Evolutionary conservation across 2,329 filamentous ascomycete genomes (phyloP), one percentile per base, ranked within the genome.

Genomic region (Pyricularia pennisetigena): DNA sequence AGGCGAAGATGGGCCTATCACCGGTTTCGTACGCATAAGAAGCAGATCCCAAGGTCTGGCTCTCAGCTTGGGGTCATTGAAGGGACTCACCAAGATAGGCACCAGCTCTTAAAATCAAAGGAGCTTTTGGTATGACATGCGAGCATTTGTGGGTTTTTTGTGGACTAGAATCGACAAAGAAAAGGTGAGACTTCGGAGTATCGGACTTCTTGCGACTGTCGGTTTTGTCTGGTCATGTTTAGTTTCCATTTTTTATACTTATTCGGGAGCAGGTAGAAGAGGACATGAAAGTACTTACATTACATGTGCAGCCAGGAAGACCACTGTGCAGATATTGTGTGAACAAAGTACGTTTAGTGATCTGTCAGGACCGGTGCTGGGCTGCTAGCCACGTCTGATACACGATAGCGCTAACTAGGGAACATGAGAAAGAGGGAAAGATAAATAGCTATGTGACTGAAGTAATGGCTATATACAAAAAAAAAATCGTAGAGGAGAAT

Each of bases 11-110:
- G 95, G 95, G 28, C 93, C 93, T 6, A 94, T 99, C 71, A 97
- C 94, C 61, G 95, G 95, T 63, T 99, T 99, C 79, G 94, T 99
- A 71, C 90, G 95, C 77, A 99, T 99, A 86, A 89, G 95, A 81
- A 97, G 94, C 83, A 90, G 95, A 77, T 97, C 93, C 54, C 95
- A 99, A 82, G 95, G 95, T 65, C 83, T 99, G 75, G 95, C 95
- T 12, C 82, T 99, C 73, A 97, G 94, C 80, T 82, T 99, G 71
- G 95, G 95, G 35, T 96, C 93, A 66, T 83, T 99, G 75, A 99
- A 98, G 82, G 95, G 95, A 1, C 82, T 99, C 71, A 97, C 94
- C 82, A 95, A 94, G 80, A 89, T 90, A 73, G 86, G 85, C 69
- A 81, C 80, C 35, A 74, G 76, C 35, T 79, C 78, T 67, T 79